Percentiles rank a stretch among this genome's conserved stretches.
phyloP scores from a whole-genome alignment of 2,329 filamentous ascomycete species.

The Cadophora luteo-olivacea region DNA sequence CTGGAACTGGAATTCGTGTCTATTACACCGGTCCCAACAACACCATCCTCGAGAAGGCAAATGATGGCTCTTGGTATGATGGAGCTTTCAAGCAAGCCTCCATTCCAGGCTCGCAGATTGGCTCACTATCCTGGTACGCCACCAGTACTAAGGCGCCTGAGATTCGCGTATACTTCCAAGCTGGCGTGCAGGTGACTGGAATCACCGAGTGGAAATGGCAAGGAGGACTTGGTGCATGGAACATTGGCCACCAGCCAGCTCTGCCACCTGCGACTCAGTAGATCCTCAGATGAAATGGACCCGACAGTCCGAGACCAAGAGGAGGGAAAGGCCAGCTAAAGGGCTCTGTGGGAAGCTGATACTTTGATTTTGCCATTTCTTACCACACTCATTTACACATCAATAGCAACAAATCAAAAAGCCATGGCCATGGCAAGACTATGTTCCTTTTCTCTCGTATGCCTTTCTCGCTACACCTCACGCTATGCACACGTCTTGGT shows the following conservation, averaged over 20 bases:
- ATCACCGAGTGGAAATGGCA: conserved; percentile 25
- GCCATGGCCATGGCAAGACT: conserved; percentile 2
- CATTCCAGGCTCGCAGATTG: conserved; percentile 24
- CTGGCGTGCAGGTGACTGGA: conserved; percentile 18
- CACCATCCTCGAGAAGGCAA: conserved; percentile 24
- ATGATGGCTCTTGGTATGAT: conserved; percentile 26
- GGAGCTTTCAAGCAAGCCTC: conserved; percentile 22
- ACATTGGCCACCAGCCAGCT: conserved; percentile 9
- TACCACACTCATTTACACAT: conserved; percentile 1
- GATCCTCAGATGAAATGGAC: background rate
- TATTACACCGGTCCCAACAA: conserved; percentile 22
- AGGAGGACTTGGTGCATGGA: conserved; percentile 17
- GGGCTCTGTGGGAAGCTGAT: background rate
- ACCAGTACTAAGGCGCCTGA: conserved; percentile 4
- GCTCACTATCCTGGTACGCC: conserved; percentile 19
- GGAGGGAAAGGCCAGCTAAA: background rate
- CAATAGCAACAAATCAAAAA: background rate
- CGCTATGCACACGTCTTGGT: background rate
- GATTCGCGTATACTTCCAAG: conserved; percentile 23
- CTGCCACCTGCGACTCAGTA: conserved; percentile 23
- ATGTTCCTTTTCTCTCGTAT: background rate
- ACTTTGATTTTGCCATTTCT: background rate
- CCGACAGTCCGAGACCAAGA: background rate
- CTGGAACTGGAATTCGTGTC: conserved; percentile 16
- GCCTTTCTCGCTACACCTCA: background rate